Percentiles rank a stretch among this genome's conserved stretches.
Conservation (phyloP, 2,329 filamentous ascomycete genomes). For the Didymosphaeria variabile region DNA sequence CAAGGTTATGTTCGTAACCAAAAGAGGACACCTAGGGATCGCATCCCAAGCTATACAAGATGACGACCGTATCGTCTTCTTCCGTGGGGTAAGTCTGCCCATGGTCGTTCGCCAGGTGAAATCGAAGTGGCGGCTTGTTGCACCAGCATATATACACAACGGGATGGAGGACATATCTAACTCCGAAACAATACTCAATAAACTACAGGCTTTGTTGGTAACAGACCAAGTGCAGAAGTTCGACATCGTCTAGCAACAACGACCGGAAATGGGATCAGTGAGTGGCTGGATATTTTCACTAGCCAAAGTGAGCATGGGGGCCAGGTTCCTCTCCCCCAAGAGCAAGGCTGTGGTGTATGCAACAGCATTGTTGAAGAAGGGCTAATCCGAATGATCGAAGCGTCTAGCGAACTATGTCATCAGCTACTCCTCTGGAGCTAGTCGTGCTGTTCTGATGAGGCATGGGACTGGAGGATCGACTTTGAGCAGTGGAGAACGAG, state of each 20-base stretch:
- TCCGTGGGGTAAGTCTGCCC: conserved; percentile 4
- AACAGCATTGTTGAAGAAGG: not conserved
- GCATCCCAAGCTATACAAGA: conserved; percentile 2
- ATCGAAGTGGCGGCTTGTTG: conserved; percentile 3
- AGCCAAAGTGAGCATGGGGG: not conserved
- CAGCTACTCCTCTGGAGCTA: too few species aligned
- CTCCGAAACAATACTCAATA: not conserved
- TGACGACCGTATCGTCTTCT: conserved; percentile 6
- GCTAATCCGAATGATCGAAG: not conserved
- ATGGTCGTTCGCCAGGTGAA: conserved; percentile 3
- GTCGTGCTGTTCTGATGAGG: not conserved
- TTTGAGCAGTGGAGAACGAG: conserved; percentile 2
- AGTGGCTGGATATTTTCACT: not conserved
- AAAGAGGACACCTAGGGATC: not conserved
- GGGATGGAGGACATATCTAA: not conserved
- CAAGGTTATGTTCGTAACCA: conserved; percentile 6
- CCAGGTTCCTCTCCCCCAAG: too few species aligned
- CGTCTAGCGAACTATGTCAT: not conserved
- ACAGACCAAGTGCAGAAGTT: not conserved
- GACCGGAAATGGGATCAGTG: not conserved
- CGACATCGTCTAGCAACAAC: not conserved
- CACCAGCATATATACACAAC: conserved; percentile 12
- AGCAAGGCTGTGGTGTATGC: not conserved
- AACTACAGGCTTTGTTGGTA: not conserved
- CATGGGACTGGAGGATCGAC: conserved; percentile 5